Percentiles rank a stretch among this genome's conserved stretches.
Evolutionary conservation across 1,139 yeast species (phyloP).

Genomic region (Meyerozyma athensensis): DNA sequence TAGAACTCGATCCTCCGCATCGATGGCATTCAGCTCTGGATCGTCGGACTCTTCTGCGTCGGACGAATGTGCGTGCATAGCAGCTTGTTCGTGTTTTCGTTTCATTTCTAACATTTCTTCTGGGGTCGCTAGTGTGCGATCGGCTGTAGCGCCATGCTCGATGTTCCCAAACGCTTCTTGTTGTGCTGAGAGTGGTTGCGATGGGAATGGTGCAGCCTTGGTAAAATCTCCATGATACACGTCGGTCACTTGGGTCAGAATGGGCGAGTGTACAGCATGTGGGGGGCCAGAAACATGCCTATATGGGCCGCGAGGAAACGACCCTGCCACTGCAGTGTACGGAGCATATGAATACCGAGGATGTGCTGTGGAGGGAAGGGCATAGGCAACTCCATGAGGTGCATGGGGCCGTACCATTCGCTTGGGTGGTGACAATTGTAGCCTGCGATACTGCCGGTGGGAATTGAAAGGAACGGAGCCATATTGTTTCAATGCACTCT

Average conservation of each 20-base stretch:
- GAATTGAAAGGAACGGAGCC: not conserved
- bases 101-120: conserved; percentile 39
- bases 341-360: conserved; percentile 8
- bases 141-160: conserved; percentile 21
- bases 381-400: not conserved
- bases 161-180: conserved; percentile 35
- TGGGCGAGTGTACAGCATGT: conserved; percentile 1
- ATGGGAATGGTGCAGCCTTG: conserved; percentile 45
- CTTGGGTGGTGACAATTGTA: not conserved
- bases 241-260: conserved; percentile 32
- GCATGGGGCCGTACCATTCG: not conserved
- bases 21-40: conserved; percentile 1
- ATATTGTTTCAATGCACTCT: not conserved
- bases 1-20: not conserved
- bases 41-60: not conserved
- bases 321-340: conserved; percentile 11
- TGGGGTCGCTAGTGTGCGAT: conserved; percentile 32
- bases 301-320: conserved; percentile 12
- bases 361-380: not conserved
- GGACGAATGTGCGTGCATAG: not conserved
- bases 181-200: conserved; percentile 56
- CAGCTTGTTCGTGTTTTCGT: conserved; percentile 20
- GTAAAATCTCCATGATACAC: conserved; percentile 46
- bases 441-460: not conserved
- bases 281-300: conserved; percentile 2